A percentile compares a stretch with the other conserved stretches of the same genome.
phyloP scores from a whole-genome alignment of 768 basidiomycete genomes.

The Agaricus sinodeliciosus region DNA sequence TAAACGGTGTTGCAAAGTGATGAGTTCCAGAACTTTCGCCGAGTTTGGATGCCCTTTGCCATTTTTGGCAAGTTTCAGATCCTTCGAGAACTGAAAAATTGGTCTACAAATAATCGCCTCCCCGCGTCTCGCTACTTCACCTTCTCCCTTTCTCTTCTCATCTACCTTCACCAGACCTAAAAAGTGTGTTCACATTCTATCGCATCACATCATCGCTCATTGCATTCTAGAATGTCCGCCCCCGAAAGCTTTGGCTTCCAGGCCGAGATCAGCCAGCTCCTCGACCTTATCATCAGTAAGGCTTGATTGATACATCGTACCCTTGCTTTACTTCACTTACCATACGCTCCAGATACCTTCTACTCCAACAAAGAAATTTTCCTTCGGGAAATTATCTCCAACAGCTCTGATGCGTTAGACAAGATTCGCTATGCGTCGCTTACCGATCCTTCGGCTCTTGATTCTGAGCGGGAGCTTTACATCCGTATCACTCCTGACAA shows the following conservation, averaged over 20 bases:
- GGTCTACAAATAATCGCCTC: constrained; percentile 27
- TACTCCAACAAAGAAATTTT: constrained; percentile 99
- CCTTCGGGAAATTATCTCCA: constrained; percentile 97
- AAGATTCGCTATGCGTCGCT: constrained; percentile 97
- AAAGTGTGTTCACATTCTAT: constrained; percentile 11
- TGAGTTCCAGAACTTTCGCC: constrained; percentile 39
- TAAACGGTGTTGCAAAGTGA: constrained; percentile 11
- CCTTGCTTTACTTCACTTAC: constrained; percentile 8
- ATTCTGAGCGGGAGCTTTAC: constrained; percentile 85
- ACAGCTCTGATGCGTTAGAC: constrained; percentile 96
- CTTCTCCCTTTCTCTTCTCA: constrained; percentile 18
- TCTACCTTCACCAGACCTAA: constrained; percentile 12
- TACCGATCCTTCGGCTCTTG: constrained; percentile 88
- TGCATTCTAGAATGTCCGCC: constrained; percentile 53
- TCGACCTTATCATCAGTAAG: constrained; percentile 98
- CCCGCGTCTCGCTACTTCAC: constrained; percentile 18
- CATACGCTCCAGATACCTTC: constrained; percentile 75
- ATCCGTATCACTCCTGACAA: constrained; percentile 95
- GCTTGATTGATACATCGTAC: constrained; percentile 5
- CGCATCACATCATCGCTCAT: constrained; percentile 1
- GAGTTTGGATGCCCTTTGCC: constrained; percentile 21
- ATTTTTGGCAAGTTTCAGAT: constrained; percentile 40
- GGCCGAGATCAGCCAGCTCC: constrained; percentile 97
- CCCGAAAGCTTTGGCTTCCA: constrained; percentile 94
- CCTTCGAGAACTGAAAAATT: constrained; percentile 41